These are phyloP conservation scores for Helotiales sp. DNA, from an alignment of 2,329 filamentous ascomycete species.

Conservation along the genomic window DNA sequence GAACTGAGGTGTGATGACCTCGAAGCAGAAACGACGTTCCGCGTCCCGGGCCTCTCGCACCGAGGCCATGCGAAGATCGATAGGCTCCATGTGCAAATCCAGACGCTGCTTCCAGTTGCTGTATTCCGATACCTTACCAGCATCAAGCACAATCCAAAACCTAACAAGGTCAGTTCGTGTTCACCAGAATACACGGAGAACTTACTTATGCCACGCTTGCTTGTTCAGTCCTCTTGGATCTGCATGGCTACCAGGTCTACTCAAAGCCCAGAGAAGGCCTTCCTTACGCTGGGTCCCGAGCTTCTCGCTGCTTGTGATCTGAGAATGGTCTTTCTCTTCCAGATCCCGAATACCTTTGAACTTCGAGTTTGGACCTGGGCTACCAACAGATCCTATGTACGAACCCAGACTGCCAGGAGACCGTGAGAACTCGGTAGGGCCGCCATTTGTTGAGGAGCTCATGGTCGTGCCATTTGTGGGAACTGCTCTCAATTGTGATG, in stretches of 20 bases:
- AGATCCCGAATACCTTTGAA: slow-evolving; percentile 94
- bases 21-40: slow-evolving; percentile 94
- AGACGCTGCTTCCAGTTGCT: slow-evolving; percentile 99
- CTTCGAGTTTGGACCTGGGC: slow-evolving; percentile 55
- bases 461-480: slow-evolving; percentile 43
- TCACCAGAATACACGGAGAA: slow-evolving; percentile 24
- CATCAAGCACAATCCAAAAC: slow-evolving; percentile 98
- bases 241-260: slow-evolving; percentile 87
- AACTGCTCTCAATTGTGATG: slow-evolving; percentile 62
- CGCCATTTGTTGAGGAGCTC: slow-evolving; percentile 34
- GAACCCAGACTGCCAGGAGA: slow-evolving; percentile 57
- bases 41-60: slow-evolving; percentile 94
- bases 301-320: slow-evolving; percentile 53
- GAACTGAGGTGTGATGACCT: slow-evolving; percentile 95
- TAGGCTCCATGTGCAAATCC: slow-evolving; percentile 96
- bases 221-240: slow-evolving; percentile 96
- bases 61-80: slow-evolving; percentile 94
- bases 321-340: slow-evolving; percentile 73
- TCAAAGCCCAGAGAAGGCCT: slow-evolving; percentile 91
- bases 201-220: slow-evolving; percentile 97
- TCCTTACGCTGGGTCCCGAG: slow-evolving; percentile 79
- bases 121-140: slow-evolving; percentile 95
- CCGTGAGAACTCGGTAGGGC: slow-evolving; percentile 41
- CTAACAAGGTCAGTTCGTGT: slow-evolving; percentile 43
- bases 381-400: slow-evolving; percentile 41